Percentiles rank a stretch among this genome's conserved stretches.
These are phyloP conservation scores for Didymella sp. DNA, from an alignment of 2,329 filamentous ascomycete genomes.

Conservation along the genomic window DNA sequence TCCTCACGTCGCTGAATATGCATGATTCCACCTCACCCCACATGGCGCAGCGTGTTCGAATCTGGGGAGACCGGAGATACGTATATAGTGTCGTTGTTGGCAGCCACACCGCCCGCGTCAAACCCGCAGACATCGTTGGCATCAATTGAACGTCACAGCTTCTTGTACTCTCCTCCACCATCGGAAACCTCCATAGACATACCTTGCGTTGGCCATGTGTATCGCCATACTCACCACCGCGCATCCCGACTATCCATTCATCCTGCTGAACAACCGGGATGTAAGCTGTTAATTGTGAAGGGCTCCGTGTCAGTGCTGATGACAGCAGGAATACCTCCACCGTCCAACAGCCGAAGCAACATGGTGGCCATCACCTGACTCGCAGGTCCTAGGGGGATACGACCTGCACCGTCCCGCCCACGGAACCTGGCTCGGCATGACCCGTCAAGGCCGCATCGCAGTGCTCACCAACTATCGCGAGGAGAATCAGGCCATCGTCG, in stretches of 20 bases:
- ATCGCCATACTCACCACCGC: conserved; percentile 58
- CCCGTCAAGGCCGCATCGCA: conserved; percentile 65
- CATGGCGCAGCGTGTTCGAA: conserved; percentile 22
- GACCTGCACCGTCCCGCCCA: conserved; percentile 66
- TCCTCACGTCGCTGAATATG: conserved; percentile 22
- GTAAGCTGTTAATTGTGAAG: conserved; percentile 32
- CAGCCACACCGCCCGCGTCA: conserved; percentile 35
- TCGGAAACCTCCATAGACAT: not conserved
- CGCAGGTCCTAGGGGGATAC: conserved; percentile 65
- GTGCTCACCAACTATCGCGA: conserved; percentile 71
- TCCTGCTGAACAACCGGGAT: conserved; percentile 60
- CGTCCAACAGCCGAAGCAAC: conserved; percentile 65
- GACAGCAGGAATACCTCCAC: conserved; percentile 63
- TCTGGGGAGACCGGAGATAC: conserved; percentile 34
- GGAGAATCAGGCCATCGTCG: conserved; percentile 51
- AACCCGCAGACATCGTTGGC: conserved; percentile 8
- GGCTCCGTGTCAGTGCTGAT: conserved; percentile 15
- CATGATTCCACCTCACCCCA: conserved; percentile 43
- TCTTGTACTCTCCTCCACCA: not conserved
- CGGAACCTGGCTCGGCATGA: conserved; percentile 71
- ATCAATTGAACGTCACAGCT: not conserved
- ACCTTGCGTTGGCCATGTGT: conserved; percentile 47
- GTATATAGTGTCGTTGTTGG: conserved; percentile 35
- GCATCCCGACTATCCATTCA: conserved; percentile 58
- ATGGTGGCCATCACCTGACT: conserved; percentile 66